Base-by-base conservation (phyloP, 495 filamentous ascomycete species). In the Viridothelium virens region DNA sequence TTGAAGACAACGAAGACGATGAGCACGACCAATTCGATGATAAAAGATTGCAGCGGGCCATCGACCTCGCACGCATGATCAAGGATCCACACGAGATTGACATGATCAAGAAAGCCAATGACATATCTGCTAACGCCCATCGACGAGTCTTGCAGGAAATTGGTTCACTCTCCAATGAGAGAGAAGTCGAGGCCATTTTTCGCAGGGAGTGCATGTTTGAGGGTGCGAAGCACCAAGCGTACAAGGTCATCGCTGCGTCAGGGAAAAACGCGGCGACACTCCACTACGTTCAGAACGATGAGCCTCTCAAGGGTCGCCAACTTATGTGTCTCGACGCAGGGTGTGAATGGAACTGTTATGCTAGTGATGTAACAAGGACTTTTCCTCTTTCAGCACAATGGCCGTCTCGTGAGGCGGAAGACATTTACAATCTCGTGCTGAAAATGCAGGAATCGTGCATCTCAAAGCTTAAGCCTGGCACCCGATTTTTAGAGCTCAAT, bases 331-430 rank as follows among this genome's bases (percentile, higher is more conserved):
- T 96, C 7, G 93, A 97, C 74, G 93, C 92, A 1, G 92, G 90
- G 5, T 84, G 85, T 41, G 93, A 96, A 74, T 95, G 84, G 83
- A 76, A 86, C 12, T 91, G 89, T 74, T 97, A 97, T 72, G 91
- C 91, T n/a, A 86, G 85, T 63, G 92, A 97, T 70, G 84, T 97
- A 44, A 97, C 93, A 0, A 84, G 93, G 4, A 96, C 92, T 2
- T 86, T 96, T 70, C 93, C 93, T 0, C 75, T 96, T 18, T 79
- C 77, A 33, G 86, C 84, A 1, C 73, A 77, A 0, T 92, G 87
- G 82, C 83, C 85, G 1, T 79, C 78, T 63, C 65, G 72, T 11
- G 87, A 94, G 71, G 84, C 84, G 2, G 81, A 80, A 62, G 80
- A 83, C 44, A 87, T 96, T 62, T 91, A 97, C 75, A 78, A 79